A percentile compares a stretch with the other conserved stretches of the same genome.
These are phyloP conservation scores for Russula foetens DNA, from an alignment of 768 basidiomycete genomes.

Conservation along the genomic window DNA sequence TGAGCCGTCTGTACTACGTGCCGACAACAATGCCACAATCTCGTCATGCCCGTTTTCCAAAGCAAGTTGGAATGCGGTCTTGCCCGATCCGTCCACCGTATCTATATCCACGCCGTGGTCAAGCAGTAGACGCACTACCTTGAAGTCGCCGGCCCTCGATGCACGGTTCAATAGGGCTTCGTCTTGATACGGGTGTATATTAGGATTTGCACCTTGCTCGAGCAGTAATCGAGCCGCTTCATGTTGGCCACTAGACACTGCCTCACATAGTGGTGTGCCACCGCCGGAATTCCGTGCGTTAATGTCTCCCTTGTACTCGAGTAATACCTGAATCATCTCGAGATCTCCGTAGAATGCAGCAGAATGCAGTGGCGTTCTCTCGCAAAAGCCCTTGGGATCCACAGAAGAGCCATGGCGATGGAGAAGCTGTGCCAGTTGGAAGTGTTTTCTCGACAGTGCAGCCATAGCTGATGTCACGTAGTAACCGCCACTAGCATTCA, in stretches of 20 bases:
- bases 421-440: background rate
- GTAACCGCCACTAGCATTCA: background rate
- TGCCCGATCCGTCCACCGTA: background rate
- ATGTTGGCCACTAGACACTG: background rate
- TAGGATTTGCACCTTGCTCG: too few relatives aligned
- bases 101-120: background rate
- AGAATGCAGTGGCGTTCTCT: background rate
- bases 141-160: too few relatives aligned
- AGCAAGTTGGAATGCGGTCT: background rate
- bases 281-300: rapidly evolving
- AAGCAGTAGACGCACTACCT: too few relatives aligned
- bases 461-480: background rate
- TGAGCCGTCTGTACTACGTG: background rate
- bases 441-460: background rate
- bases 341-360: background rate
- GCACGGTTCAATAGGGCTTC: too few relatives aligned
- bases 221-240: too few relatives aligned
- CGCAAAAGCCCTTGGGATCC: rapidly evolving
- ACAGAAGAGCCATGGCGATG: background rate
- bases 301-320: background rate
- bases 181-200: too few relatives aligned
- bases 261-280: too few relatives aligned
- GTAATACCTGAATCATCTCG: background rate
- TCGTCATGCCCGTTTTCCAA: background rate
- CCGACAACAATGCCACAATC: background rate